Conservation (phyloP, 176 grass and related monocot genomes). For the Pontederia crassipes region DNA sequence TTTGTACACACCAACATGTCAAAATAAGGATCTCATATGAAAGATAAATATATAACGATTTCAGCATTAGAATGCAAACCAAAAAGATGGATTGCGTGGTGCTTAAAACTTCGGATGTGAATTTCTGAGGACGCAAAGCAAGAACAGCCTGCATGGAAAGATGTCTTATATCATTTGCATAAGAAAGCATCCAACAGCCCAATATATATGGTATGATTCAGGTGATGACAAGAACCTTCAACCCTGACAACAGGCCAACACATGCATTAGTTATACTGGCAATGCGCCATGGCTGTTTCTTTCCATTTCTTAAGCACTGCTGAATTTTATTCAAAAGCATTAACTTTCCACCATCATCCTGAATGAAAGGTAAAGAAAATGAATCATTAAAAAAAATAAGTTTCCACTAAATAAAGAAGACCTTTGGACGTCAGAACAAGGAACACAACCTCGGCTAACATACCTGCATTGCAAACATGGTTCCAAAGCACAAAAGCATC, state of each 20-base stretch:
- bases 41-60: not conserved
- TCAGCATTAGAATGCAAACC: slow-evolving; percentile 22
- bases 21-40: not conserved
- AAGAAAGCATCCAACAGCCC: not conserved
- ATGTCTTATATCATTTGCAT: not conserved
- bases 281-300: slow-evolving; percentile 61
- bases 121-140: slow-evolving; percentile 46
- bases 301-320: slow-evolving; percentile 61
- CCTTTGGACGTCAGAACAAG: slow-evolving; percentile 11
- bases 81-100: slow-evolving; percentile 67
- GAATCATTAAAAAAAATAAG: slow-evolving; percentile 5
- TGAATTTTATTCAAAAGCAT: slow-evolving; percentile 70
- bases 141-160: slow-evolving; percentile 41
- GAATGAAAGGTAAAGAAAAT: slow-evolving; percentile 21
- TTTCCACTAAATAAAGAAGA: slow-evolving; percentile 14
- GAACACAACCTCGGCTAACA: not conserved
- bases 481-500: slow-evolving; percentile 88
- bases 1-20: not conserved
- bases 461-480: slow-evolving; percentile 89
- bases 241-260: slow-evolving; percentile 66
- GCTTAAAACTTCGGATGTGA: slow-evolving; percentile 58
- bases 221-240: slow-evolving; percentile 58
- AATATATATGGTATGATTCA: slow-evolving; percentile 11
- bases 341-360: slow-evolving; percentile 78
- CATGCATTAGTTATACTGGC: slow-evolving; percentile 77